phyloP scores from a whole-genome alignment of 352 stramenopile genomes.

The Pythium aristosporum region DNA sequence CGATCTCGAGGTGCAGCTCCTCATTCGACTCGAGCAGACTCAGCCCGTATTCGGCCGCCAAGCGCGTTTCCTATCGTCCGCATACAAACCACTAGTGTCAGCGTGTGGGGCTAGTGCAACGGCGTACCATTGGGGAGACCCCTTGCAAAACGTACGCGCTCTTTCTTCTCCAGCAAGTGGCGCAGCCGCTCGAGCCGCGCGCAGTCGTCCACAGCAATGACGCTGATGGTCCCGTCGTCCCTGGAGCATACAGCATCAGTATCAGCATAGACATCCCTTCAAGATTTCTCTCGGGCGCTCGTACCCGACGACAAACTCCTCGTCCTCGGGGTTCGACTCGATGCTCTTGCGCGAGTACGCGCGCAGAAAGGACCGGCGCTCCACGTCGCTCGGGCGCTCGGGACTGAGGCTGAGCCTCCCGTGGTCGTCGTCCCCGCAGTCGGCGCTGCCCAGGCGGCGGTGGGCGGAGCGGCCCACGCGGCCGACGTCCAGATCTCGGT shows the following conservation, averaged over 20 bases:
- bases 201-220: slow-evolving; percentile 49
- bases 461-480: neutral
- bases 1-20: slow-evolving; percentile 67
- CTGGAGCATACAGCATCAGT: slow-evolving; percentile 25
- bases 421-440: neutral
- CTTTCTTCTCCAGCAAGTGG: slow-evolving; percentile 47
- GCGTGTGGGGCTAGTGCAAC: neutral
- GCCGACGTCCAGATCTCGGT: neutral
- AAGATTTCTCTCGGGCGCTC: neutral
- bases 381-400: slow-evolving; percentile 24
- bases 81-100: neutral
- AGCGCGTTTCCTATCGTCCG: slow-evolving; percentile 52
- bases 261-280: neutral
- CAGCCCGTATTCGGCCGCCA: slow-evolving; percentile 79
- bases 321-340: slow-evolving; percentile 41
- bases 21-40: slow-evolving; percentile 77
- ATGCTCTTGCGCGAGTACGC: slow-evolving; percentile 35
- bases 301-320: slow-evolving; percentile 72
- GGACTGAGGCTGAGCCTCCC: slow-evolving; percentile 5
- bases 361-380: slow-evolving; percentile 29
- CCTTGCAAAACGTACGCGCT: slow-evolving; percentile 27
- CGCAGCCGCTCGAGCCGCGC: slow-evolving; percentile 43
- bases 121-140: neutral
- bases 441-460: neutral
- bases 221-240: slow-evolving; percentile 55